These are phyloP conservation scores for Crithidia sp. DNA, from an alignment of 208 protist species.

Conservation along the genomic window DNA sequence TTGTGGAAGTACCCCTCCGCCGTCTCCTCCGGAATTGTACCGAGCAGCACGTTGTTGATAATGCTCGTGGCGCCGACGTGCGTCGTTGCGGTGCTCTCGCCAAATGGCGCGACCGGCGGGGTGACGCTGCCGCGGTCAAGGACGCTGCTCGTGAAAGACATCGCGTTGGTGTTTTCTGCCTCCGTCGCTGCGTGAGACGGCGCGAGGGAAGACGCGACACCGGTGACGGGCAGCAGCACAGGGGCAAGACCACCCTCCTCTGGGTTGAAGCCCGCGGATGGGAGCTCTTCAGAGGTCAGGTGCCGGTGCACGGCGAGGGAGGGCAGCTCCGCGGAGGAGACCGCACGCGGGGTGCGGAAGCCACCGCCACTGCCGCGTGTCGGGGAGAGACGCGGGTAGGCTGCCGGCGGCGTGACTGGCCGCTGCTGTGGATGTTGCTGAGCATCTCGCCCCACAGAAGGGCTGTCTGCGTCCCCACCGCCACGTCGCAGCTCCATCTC, in stretches of 20 bases:
- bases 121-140: constrained; percentile 16
- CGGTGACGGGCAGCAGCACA: no score
- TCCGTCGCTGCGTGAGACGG: background rate
- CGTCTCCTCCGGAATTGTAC: constrained; percentile 34
- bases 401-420: background rate
- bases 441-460: background rate
- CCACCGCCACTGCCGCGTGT: background rate
- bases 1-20: constrained; percentile 18
- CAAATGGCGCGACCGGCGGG: constrained; percentile 6
- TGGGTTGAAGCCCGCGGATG: background rate
- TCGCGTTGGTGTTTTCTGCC: background rate
- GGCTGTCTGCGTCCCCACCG: background rate
- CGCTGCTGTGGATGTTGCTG: background rate
- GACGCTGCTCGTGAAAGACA: constrained; percentile 10
- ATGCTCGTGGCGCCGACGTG: constrained; percentile 48
- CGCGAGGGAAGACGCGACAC: background rate
- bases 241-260: no score
- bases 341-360: background rate
- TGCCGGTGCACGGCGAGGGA: background rate
- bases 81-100: constrained; percentile 30
- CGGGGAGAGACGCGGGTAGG: no score
- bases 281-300: constrained; percentile 5
- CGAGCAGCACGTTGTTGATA: constrained; percentile 52
- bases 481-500: background rate
- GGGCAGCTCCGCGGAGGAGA: constrained; percentile 2